Evolutionary conservation across 345 rosid species (phyloP).

Genomic region (Salix arbutifolia): DNA sequence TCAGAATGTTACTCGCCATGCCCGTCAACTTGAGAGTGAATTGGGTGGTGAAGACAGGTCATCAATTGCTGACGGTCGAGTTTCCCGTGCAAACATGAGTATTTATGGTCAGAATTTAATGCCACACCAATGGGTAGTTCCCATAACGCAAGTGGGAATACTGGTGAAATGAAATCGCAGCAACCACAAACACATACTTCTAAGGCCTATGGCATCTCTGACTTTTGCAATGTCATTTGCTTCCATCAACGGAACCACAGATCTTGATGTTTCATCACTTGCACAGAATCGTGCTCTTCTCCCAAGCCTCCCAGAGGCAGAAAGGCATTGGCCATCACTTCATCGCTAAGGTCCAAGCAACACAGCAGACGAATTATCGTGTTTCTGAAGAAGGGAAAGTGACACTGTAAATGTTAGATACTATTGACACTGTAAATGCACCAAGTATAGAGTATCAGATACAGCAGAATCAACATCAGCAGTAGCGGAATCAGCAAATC

Average conservation of each 20-base stretch:
- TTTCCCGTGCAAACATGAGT: constrained; percentile 49
- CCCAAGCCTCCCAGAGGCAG: constrained; percentile 66
- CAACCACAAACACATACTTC: constrained; percentile 41
- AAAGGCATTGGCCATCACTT: constrained; percentile 61
- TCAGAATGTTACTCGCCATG: constrained; percentile 55
- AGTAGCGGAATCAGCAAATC: constrained; percentile 42
- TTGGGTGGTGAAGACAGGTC: constrained; percentile 73
- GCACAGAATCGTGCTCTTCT: constrained; percentile 68
- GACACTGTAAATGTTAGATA: constrained; percentile 37
- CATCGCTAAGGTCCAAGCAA: too few relatives aligned
- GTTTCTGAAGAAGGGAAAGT: too few relatives aligned
- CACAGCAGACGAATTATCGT: too few relatives aligned
- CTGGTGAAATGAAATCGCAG: constrained; percentile 65
- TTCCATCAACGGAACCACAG: constrained; percentile 54
- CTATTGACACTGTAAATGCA: constrained; percentile 25
- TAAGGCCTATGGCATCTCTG: constrained; percentile 50
- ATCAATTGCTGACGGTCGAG: constrained; percentile 69
- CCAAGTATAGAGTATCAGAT: constrained; percentile 42
- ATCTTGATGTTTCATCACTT: constrained; percentile 67
- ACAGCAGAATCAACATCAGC: constrained; percentile 43
- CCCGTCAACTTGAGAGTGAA: constrained; percentile 53
- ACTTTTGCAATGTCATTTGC: constrained; percentile 88
- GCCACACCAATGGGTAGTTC: constrained; percentile 49
- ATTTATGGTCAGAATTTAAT: constrained; percentile 58
- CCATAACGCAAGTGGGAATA: constrained; percentile 34